Base-by-base conservation (phyloP, 768 basidiomycete genomes). In the Mycena crocata region DNA sequence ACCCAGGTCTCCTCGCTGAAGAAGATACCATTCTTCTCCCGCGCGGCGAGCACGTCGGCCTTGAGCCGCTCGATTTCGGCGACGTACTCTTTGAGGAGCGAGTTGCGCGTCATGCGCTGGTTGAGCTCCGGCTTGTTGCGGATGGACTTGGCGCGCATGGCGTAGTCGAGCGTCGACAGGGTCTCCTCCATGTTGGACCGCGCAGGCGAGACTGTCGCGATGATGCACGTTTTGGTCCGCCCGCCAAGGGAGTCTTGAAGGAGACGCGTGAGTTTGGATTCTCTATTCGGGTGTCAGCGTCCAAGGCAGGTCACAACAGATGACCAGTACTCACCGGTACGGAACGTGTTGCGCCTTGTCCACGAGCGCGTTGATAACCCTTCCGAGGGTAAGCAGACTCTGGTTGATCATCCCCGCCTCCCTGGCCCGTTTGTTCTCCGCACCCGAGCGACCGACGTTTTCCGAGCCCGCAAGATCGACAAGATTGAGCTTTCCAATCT, bases 321-420 rank as follows among this genome's bases (percentile, higher is more conserved):
- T 7, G 15, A 31, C 21, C 30, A 17, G 17, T 12, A 73, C 85
- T 62, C 68, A 93, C 94, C 96, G 89, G 77, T 99, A 99, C 9
- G 98, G 98, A 48, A 99, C 92, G 75, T 99, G 98, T 32, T 90
- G 85, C 0, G 93, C 90, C 71, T 89, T 92, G 72, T 98, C 96
- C 57, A 99, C 98, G 46, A 99, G 86, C 13, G 94, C 94, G 68
- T 96, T 98, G 72, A 99, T 99, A 39, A 99, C 98, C 34, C 98
- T 84, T 0, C 98, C 98, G 17, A 99, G 89, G n/a, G 98, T 98
- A 2, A 99, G 83, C 52, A 99, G 83, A 74, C 94, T 96, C 79
- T 98, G 95, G 74, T 99, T 99, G 77, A 99, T 99, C 93, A 96
- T 98, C 14, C 98, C 98, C 2, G 98, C 98, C 75, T 99, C 98